phyloP scores from a whole-genome alignment of 2,329 filamentous ascomycete genomes.

The Exophiala bonariae region DNA sequence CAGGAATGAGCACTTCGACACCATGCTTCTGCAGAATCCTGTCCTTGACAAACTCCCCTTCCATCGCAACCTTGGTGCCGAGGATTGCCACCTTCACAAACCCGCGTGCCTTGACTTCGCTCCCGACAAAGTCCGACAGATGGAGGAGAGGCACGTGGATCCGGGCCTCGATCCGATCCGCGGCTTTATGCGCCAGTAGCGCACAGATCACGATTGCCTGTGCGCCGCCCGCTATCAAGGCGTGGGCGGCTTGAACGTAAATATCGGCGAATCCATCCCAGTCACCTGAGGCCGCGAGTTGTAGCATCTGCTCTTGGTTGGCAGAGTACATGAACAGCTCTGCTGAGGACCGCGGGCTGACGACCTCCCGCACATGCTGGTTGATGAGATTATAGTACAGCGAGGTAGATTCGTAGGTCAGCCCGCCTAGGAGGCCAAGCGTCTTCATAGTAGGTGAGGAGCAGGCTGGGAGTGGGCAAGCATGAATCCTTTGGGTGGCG shows the following conservation, averaged over 20 bases:
- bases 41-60: conserved; percentile 5
- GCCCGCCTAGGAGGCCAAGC: conserved; percentile 13
- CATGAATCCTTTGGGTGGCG: too few species aligned
- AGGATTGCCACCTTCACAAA: conserved; percentile 7
- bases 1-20: conserved; percentile 9
- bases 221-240: too few species aligned
- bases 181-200: conserved; percentile 7
- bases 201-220: neutral
- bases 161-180: conserved; percentile 2
- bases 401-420: conserved; percentile 7
- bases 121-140: conserved; percentile 6
- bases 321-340: too few species aligned
- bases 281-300: too few species aligned
- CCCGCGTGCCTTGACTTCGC: neutral
- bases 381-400: conserved; percentile 14
- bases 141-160: conserved; percentile 10
- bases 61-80: conserved; percentile 11
- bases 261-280: too few species aligned
- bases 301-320: too few species aligned
- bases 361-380: conserved; percentile 3
- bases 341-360: too few species aligned
- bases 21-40: conserved; percentile 4
- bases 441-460: conserved; percentile 16
- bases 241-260: too few species aligned
- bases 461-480: too few species aligned